Percentiles rank a stretch among this genome's conserved stretches.
These are phyloP conservation scores for Myxozyma monticola DNA, from an alignment of 805 yeast genomes.

Conservation along the genomic window DNA sequence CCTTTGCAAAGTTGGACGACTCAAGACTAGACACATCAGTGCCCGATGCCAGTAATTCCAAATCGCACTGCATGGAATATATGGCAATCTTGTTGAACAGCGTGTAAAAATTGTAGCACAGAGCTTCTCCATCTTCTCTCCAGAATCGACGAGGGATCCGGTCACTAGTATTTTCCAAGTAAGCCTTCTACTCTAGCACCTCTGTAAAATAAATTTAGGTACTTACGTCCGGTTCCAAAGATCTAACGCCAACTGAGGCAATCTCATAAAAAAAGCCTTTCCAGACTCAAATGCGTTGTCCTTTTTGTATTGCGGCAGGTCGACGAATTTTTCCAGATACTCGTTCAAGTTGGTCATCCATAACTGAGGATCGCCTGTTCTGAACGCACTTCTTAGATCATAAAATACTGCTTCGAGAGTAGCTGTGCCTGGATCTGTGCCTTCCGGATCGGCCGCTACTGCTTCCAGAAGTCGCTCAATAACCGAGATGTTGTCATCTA, in stretches of 20 bases:
- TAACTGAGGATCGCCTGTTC: slow-evolving; percentile 3
- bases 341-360: slow-evolving; percentile 4
- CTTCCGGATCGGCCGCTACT: too few species aligned
- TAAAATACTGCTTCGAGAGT: too few species aligned
- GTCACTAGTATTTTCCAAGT: slow-evolving; percentile 1
- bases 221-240: slow-evolving; percentile 15
- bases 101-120: slow-evolving; percentile 2
- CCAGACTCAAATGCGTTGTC: too few species aligned
- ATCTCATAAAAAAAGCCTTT: not conserved
- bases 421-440: too few species aligned
- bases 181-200: too few species aligned
- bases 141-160: slow-evolving; percentile 9
- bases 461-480: too few species aligned
- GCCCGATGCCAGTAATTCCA: not conserved
- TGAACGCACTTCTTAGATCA: too few species aligned
- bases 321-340: slow-evolving; percentile 1
- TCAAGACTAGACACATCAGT: not conserved
- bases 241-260: slow-evolving; percentile 12
- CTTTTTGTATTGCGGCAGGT: too few species aligned
- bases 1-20: slow-evolving; percentile 1
- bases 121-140: slow-evolving; percentile 11
- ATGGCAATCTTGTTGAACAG: not conserved
- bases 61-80: slow-evolving; percentile 1
- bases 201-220: not conserved
- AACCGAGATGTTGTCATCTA: too few species aligned